Conservation (phyloP, 2,329 filamentous ascomycete species). For the Hypomyces perniciosus region DNA sequence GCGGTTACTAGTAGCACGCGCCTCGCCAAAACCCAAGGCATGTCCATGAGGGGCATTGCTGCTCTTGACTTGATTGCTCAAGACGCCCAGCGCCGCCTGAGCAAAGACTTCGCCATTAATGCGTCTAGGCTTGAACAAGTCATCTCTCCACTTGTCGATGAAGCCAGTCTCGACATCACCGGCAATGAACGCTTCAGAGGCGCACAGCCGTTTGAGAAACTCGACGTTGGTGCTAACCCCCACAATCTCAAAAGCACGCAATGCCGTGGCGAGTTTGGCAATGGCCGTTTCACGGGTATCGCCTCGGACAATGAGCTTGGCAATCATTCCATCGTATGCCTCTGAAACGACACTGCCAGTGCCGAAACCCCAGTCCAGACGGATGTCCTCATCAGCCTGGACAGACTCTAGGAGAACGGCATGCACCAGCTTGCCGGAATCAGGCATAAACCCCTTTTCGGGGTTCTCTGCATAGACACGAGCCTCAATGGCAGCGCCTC, state of each 20-base stretch:
- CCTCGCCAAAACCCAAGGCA: constrained; percentile 49
- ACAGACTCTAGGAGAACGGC: constrained; percentile 65
- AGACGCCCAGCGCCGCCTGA: constrained; percentile 77
- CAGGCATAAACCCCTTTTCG: constrained; percentile 84
- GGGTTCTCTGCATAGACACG: constrained; percentile 96
- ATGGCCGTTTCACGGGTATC: constrained; percentile 73
- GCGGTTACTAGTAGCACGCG: constrained; percentile 36
- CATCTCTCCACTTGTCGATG: constrained; percentile 78
- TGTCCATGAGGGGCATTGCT: constrained; percentile 38
- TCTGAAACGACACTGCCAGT: constrained; percentile 88
- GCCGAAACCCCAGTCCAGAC: constrained; percentile 90
- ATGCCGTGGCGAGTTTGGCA: constrained; percentile 70
- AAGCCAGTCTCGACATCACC: constrained; percentile 95
- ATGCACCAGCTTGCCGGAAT: constrained; percentile 83
- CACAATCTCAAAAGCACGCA: constrained; percentile 87
- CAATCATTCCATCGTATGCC: constrained; percentile 98
- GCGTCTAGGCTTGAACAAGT: constrained; percentile 62
- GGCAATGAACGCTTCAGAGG: constrained; percentile 71
- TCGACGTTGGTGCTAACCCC: constrained; percentile 94
- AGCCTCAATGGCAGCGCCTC: constrained; percentile 88
- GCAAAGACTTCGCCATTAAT: constrained; percentile 70
- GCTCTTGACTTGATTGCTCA: constrained; percentile 44
- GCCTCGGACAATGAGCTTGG: constrained; percentile 89
- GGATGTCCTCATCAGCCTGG: constrained; percentile 60
- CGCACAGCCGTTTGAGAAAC: constrained; percentile 84